phyloP scores from a whole-genome alignment of 1,139 yeast genomes.

The Geotrichum aggregatum region DNA sequence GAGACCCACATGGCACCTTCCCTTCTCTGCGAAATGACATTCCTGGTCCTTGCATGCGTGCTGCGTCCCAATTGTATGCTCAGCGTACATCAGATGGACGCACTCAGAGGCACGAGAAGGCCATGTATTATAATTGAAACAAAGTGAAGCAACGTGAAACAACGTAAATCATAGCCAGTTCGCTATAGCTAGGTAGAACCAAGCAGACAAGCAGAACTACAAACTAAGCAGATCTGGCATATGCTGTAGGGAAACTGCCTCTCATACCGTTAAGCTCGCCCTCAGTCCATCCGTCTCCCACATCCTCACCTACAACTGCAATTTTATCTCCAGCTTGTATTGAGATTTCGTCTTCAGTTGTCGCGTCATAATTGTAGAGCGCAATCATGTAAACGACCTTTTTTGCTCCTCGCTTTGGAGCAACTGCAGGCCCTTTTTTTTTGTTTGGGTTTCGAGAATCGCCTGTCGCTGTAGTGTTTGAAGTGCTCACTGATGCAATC shows the following conservation, averaged over 20 bases:
- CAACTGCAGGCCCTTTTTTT: slow-evolving; percentile 71
- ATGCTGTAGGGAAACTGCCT: slow-evolving; percentile 82
- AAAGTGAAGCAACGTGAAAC: background rate
- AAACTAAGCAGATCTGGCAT: slow-evolving; percentile 39
- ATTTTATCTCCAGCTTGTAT: slow-evolving; percentile 72
- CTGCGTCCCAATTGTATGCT: no score
- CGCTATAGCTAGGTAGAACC: no score
- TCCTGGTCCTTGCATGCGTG: no score
- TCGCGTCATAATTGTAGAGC: slow-evolving; percentile 72
- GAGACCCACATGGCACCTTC: no score
- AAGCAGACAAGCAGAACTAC: no score
- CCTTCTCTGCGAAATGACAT: no score
- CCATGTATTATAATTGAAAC: no score
- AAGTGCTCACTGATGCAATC: slow-evolving; percentile 23
- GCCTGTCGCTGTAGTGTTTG: slow-evolving; percentile 22
- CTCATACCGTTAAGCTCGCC: slow-evolving; percentile 72
- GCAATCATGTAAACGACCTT: slow-evolving; percentile 64
- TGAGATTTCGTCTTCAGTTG: slow-evolving; percentile 76
- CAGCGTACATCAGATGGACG: no score
- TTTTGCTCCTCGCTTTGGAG: slow-evolving; percentile 76
- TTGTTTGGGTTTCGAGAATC: slow-evolving; percentile 32
- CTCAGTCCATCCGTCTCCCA: slow-evolving; percentile 95
- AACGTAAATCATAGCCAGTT: no score
- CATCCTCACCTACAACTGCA: slow-evolving; percentile 64
- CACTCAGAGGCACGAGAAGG: no score